phyloP scores from a whole-genome alignment of 495 filamentous ascomycete species.

The Glutinoglossum americanum region DNA sequence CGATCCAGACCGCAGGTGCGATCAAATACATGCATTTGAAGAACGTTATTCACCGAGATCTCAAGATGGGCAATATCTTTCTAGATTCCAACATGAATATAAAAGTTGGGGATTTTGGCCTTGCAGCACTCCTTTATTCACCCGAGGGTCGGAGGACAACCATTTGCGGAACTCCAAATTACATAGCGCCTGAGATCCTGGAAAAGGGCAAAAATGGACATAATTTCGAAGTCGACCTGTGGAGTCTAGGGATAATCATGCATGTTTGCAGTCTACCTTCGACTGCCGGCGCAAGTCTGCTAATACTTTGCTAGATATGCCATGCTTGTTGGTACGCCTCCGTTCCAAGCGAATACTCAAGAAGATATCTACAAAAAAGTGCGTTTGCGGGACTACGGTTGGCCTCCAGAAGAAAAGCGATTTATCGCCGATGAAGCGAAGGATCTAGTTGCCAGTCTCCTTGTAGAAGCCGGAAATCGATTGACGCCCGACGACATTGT shows the following conservation, averaged over 20 bases:
- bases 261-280: constrained; percentile 20
- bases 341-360: constrained; percentile 69
- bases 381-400: constrained; percentile 48
- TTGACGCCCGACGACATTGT: constrained; percentile 66
- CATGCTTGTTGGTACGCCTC: constrained; percentile 75
- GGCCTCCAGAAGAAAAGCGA: constrained; percentile 37
- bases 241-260: constrained; percentile 94
- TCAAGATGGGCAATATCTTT: constrained; percentile 97
- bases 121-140: constrained; percentile 79
- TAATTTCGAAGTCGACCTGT: constrained; percentile 85
- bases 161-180: constrained; percentile 92
- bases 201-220: constrained; percentile 72
- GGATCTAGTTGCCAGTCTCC: constrained; percentile 49
- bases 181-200: constrained; percentile 92
- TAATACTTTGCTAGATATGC: constrained; percentile 36
- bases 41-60: constrained; percentile 85
- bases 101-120: constrained; percentile 91
- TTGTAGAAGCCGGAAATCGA: constrained; percentile 50
- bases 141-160: constrained; percentile 60
- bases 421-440: constrained; percentile 43
- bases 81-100: constrained; percentile 91
- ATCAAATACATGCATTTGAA: constrained; percentile 93
- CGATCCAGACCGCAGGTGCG: constrained; percentile 83
- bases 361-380: constrained; percentile 72
- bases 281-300: constrained; percentile 6